These are phyloP conservation scores for Datura wrightii DNA, from an alignment of 257 asterid species.

Conservation along the genomic window DNA sequence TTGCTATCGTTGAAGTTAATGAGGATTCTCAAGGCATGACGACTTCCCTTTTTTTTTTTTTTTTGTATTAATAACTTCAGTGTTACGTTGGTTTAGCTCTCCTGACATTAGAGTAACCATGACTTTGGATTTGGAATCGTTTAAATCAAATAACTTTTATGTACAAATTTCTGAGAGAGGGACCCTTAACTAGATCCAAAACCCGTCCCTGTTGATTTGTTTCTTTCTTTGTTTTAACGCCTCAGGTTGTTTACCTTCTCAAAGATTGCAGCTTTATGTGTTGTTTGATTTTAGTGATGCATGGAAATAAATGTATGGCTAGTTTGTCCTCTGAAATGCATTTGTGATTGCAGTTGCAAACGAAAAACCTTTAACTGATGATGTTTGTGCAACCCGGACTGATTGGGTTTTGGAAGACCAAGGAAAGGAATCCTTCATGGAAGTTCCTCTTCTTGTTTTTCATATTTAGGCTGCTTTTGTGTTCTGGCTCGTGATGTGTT, in stretches of 20 bases:
- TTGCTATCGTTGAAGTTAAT: neutral
- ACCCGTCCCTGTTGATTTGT: neutral
- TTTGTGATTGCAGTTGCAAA: slow-evolving; percentile 56
- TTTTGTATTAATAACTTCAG: neutral
- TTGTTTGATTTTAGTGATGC: neutral
- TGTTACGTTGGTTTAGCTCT: neutral
- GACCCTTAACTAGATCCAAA: neutral
- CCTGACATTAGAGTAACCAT: neutral
- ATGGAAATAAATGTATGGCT: neutral
- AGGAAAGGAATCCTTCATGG: slow-evolving; percentile 53
- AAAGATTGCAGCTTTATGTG: neutral
- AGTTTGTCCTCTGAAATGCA: slow-evolving; percentile 45
- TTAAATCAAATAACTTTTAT: neutral
- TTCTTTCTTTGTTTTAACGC: neutral
- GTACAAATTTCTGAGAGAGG: neutral
- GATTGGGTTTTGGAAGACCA: slow-evolving; percentile 59
- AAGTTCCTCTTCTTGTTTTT: slow-evolving; percentile 55
- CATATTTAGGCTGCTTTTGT: slow-evolving; percentile 52
- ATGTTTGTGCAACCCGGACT: slow-evolving; percentile 48
- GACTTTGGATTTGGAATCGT: neutral
- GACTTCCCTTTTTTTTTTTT: no score
- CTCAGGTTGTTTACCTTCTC: no score
- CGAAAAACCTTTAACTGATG: slow-evolving; percentile 36
- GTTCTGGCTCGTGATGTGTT: slow-evolving; percentile 50
- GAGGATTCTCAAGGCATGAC: neutral